Percentiles rank a stretch among this genome's conserved stretches.
These are phyloP conservation scores for Yamadazyma sp. DNA, from an alignment of 805 yeast genomes.

Conservation along the genomic window DNA sequence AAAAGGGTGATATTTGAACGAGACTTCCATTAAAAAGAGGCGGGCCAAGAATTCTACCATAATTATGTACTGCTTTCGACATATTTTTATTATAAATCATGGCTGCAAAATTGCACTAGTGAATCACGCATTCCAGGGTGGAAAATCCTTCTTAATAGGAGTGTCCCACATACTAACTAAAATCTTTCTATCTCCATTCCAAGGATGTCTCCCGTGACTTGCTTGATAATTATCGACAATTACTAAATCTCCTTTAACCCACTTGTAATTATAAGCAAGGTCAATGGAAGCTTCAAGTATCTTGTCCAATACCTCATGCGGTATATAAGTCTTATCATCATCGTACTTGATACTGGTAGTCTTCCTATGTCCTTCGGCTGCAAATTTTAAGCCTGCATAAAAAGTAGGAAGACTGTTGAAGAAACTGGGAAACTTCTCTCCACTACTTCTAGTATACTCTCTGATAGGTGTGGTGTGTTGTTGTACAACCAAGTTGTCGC, in stretches of 20 bases:
- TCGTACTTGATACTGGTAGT: slow-evolving; percentile 6
- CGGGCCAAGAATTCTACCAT: no score
- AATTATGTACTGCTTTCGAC: no score
- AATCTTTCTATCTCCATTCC: slow-evolving; percentile 29
- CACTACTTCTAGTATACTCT: slow-evolving; percentile 4
- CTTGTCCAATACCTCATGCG: slow-evolving; percentile 9
- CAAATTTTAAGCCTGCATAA: slow-evolving; percentile 8
- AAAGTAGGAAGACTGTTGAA: slow-evolving; percentile 14
- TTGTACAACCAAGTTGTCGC: slow-evolving; percentile 25
- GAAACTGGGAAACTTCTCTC: slow-evolving; percentile 10
- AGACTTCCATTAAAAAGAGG: no score
- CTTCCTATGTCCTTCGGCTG: background rate
- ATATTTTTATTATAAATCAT: no score
- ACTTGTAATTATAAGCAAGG: slow-evolving; percentile 25
- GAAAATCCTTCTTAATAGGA: background rate
- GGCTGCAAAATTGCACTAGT: background rate
- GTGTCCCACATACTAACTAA: slow-evolving; percentile 39
- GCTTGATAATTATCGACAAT: slow-evolving; percentile 36
- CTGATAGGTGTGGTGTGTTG: slow-evolving; percentile 24
- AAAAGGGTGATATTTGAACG: no score
- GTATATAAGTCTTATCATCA: slow-evolving; percentile 3
- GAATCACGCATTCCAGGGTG: background rate
- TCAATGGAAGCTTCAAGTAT: slow-evolving; percentile 12
- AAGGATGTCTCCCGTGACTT: slow-evolving; percentile 34
- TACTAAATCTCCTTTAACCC: slow-evolving; percentile 34